phyloP scores from a whole-genome alignment of 495 filamentous ascomycete species.

The Collariella sp. region DNA sequence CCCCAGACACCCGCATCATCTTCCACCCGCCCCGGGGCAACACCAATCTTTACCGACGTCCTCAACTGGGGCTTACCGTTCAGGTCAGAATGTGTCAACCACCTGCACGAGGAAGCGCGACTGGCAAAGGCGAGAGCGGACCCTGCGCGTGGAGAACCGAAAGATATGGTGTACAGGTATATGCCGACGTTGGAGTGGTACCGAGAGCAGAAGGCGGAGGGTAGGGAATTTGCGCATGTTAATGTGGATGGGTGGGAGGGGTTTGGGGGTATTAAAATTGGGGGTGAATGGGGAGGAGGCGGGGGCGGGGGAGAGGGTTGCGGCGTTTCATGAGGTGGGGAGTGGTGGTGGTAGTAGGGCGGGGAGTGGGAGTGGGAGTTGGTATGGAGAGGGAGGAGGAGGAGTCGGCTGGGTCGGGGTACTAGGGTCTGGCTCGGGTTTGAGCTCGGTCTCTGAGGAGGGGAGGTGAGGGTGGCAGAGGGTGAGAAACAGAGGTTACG shows the following conservation, averaged over 20 bases:
- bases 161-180: constrained; percentile 31
- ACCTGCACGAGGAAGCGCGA: constrained; percentile 31
- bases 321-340: too few relatives aligned
- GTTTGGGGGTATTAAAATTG: constrained; percentile 21
- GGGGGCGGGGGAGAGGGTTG: neutral
- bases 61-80: neutral
- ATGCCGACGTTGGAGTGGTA: constrained; percentile 39
- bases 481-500: neutral
- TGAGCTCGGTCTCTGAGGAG: neutral
- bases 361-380: neutral
- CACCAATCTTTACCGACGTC: neutral
- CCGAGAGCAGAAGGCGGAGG: constrained; percentile 31
- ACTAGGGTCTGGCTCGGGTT: neutral
- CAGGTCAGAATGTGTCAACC: constrained; percentile 31
- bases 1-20: constrained; percentile 29
- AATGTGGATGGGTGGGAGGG: constrained; percentile 29
- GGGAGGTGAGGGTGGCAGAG: too few relatives aligned
- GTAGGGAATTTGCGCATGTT: constrained; percentile 33
- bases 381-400: neutral
- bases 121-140: constrained; percentile 12
- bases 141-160: constrained; percentile 1
- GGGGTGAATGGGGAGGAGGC: neutral
- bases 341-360: neutral
- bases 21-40: constrained; percentile 35
- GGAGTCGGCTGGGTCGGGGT: constrained; percentile 1